Evolutionary conservation across 768 basidiomycete genomes (phyloP).

Genomic region (Megacollybia marginata): DNA sequence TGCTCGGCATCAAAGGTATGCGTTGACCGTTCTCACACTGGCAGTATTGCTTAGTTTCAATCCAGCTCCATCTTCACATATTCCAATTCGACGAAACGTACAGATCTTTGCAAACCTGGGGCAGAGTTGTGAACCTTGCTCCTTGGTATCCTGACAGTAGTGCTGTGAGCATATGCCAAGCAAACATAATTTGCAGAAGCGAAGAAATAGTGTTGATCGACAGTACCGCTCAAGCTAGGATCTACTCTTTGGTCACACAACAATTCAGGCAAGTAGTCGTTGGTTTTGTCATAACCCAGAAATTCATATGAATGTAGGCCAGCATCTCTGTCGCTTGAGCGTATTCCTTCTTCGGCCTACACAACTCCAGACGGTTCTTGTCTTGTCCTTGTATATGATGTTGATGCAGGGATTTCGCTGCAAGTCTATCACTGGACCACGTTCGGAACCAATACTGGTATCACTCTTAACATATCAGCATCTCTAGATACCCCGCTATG

Average conservation of each 20-base stretch:
- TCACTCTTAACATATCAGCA: conserved; percentile 24
- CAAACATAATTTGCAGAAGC: conserved; percentile 38
- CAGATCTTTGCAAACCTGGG: conserved; percentile 30
- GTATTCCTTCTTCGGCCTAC: conserved; percentile 25
- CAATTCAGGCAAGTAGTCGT: conserved; percentile 39
- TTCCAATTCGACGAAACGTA: conserved; percentile 41
- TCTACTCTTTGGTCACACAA: conserved; percentile 48
- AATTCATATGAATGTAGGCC: conserved; percentile 25
- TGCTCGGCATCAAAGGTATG: conserved; percentile 34
- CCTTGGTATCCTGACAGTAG: conserved; percentile 31
- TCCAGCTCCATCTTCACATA: conserved; percentile 32
- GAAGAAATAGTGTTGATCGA: conserved; percentile 52
- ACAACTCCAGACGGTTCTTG: conserved; percentile 53
- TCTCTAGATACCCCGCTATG: conserved; percentile 14
- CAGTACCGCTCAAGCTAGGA: conserved; percentile 29
- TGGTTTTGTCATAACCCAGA: background rate
- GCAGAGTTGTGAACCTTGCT: conserved; percentile 30
- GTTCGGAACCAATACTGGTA: conserved; percentile 45
- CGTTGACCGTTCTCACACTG: background rate
- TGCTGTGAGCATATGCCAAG: conserved; percentile 19
- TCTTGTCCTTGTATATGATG: conserved; percentile 26
- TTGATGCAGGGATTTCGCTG: conserved; percentile 13
- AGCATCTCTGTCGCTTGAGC: conserved; percentile 31
- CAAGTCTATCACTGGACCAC: conserved; percentile 49
- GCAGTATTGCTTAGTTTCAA: background rate